Base-by-base conservation (phyloP, 1,284 basidiomycete species). In the Naganishia liquefaciens region DNA sequence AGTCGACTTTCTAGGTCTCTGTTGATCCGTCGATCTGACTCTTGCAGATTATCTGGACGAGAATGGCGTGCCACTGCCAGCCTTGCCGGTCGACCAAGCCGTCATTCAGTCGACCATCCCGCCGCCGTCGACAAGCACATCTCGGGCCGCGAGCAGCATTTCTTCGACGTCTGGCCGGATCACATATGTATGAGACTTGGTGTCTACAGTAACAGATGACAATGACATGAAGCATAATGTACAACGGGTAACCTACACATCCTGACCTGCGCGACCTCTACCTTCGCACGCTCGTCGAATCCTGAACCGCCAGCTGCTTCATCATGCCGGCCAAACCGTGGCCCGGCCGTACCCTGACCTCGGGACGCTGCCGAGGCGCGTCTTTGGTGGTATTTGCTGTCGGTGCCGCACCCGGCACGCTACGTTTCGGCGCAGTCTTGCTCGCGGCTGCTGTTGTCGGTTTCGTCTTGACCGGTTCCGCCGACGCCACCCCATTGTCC, bases 11-110 rank as follows among this genome's bases (percentile, higher is more conserved):
- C 19, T 28, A 28, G 19, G 2, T 17, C 6, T 13, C 50, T n/a
- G n/a, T 23, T 17, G 42, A 5, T 5, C 39, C 7, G 11, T 33
- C 19, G 27, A 42, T 54, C 37, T 33, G 6, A 1, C 44, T 5
- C 21, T 28, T 5, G 11, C 52, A 66, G 66, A 67, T 30, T 67
- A 51, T 52, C 43, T 67, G 39, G 66, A 67, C 25, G 66, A 57
- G 21, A 50, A 67, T 50, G 66, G 66, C 28, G 37, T 58, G 15
- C 66, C 62, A 2, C 65, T 63, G 25, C 66, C 62, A 17, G 42
- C 66, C 10, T 19, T 49, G 47, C 57, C 57, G 37, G 46, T 60
- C 27, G 49, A 60, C 21, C 30, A 60, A 23, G 46, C 50, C 42
- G 33, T 37, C 33, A 33, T 60, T n/a, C 57, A 54, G 5, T 60